Conservation (phyloP, 139 green algal genomes). For the Auxenochlorella pyrenoidosa region DNA sequence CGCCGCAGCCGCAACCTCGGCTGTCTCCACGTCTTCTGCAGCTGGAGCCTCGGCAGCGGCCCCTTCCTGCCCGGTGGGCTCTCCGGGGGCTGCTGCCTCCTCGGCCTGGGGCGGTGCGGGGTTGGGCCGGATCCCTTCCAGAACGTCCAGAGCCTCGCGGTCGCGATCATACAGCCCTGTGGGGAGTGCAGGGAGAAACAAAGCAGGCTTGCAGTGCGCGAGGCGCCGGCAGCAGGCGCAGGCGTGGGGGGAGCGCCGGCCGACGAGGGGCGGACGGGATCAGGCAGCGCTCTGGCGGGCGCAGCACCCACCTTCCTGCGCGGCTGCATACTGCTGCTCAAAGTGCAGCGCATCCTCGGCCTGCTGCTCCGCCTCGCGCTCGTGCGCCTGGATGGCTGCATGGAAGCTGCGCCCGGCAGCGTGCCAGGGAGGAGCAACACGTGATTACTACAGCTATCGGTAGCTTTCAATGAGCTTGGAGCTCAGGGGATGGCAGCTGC, state of each 20-base stretch:
- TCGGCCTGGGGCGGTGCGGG: background rate
- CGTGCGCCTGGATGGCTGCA: background rate
- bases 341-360: background rate
- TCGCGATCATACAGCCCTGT: background rate
- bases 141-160: background rate
- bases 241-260: no score
- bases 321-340: background rate
- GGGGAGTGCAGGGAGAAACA: no score
- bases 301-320: constrained; percentile 4
- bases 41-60: background rate
- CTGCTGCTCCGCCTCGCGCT: background rate
- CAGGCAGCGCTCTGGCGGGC: background rate
- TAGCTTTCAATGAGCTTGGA: no score
- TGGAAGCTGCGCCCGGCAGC: background rate
- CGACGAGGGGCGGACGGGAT: background rate
- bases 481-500: background rate
- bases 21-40: background rate
- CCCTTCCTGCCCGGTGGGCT: background rate
- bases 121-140: background rate
- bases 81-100: background rate
- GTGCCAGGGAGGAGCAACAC: background rate
- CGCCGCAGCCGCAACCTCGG: background rate
- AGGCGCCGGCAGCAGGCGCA: background rate
- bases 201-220: no score
- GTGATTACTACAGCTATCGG: no score